Evolutionary conservation across 257 asterid genomes (phyloP).

Genomic region (Solanum tarijense): DNA sequence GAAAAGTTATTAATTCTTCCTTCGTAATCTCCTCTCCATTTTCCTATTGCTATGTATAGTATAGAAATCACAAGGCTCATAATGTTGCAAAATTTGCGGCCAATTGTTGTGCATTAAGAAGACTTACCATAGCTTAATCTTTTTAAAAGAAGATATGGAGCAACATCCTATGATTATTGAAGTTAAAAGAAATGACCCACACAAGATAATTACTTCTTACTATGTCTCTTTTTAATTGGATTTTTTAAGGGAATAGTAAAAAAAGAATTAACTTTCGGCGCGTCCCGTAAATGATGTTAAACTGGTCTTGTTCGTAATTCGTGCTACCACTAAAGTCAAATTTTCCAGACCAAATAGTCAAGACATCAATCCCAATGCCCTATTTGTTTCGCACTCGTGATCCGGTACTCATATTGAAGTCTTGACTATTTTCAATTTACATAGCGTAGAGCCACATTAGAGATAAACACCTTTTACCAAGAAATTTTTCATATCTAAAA

Average conservation of each 20-base stretch:
- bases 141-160: background rate
- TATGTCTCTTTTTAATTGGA: background rate
- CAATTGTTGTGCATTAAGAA: background rate
- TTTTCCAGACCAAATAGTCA: background rate
- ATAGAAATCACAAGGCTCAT: background rate
- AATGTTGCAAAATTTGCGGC: background rate
- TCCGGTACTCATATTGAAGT: fast-evolving
- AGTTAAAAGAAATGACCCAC: background rate
- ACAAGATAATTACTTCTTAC: background rate
- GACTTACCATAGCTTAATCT: background rate
- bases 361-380: background rate
- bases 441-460: too few relatives aligned
- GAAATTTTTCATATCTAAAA: too few relatives aligned
- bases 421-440: too few relatives aligned
- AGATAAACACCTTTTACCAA: fast-evolving
- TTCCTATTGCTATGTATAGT: too few relatives aligned
- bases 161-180: background rate
- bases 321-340: background rate
- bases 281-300: background rate
- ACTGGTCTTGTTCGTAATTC: background rate
- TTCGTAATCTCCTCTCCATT: too few relatives aligned
- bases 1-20: background rate
- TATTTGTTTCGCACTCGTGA: too few relatives aligned
- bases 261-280: background rate
- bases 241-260: background rate